These are phyloP conservation scores for Fagopyrum homotropicum DNA, from an alignment of 148 eudicot species.

Conservation along the genomic window DNA sequence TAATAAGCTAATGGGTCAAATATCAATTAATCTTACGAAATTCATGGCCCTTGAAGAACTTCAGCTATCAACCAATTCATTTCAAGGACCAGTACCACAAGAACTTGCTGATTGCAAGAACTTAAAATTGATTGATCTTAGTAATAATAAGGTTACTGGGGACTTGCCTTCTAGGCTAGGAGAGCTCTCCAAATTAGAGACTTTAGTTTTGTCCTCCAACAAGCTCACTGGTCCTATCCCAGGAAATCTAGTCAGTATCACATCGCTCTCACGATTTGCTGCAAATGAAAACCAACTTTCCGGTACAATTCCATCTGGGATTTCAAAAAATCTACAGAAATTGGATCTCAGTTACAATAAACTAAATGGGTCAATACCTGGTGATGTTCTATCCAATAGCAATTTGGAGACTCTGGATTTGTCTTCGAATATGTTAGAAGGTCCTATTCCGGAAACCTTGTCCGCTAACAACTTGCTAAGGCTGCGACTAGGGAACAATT, in stretches of 20 bases:
- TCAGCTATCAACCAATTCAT: no score
- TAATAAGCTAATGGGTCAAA: slow-evolving; percentile 39
- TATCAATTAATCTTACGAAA: slow-evolving; percentile 38
- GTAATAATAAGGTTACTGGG: slow-evolving; percentile 44
- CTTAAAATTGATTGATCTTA: slow-evolving; percentile 49
- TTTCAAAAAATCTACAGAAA: slow-evolving; percentile 29
- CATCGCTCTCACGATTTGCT: slow-evolving; percentile 52
- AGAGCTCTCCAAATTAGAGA: slow-evolving; percentile 36
- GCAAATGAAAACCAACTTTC: slow-evolving; percentile 50
- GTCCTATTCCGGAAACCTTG: slow-evolving; percentile 38
- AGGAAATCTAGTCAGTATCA: slow-evolving; percentile 20
- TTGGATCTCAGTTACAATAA: slow-evolving; percentile 71
- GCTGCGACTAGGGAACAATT: slow-evolving; percentile 59
- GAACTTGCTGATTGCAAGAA: slow-evolving; percentile 25
- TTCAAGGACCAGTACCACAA: no score
- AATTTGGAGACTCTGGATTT: slow-evolving; percentile 54
- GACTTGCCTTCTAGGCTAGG: slow-evolving; percentile 31
- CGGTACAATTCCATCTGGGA: slow-evolving; percentile 56
- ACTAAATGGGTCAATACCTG: slow-evolving; percentile 44
- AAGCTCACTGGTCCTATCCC: slow-evolving; percentile 52
- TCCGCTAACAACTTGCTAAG: slow-evolving; percentile 40
- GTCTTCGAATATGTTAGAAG: slow-evolving; percentile 42
- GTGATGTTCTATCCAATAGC: slow-evolving; percentile 41
- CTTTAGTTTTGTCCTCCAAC: slow-evolving; percentile 51
- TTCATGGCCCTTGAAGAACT: no score